Percentiles rank a stretch among this genome's conserved stretches.
These are phyloP conservation scores for Capsicum baccatum DNA, from an alignment of 257 asterid genomes.

Conservation along the genomic window DNA sequence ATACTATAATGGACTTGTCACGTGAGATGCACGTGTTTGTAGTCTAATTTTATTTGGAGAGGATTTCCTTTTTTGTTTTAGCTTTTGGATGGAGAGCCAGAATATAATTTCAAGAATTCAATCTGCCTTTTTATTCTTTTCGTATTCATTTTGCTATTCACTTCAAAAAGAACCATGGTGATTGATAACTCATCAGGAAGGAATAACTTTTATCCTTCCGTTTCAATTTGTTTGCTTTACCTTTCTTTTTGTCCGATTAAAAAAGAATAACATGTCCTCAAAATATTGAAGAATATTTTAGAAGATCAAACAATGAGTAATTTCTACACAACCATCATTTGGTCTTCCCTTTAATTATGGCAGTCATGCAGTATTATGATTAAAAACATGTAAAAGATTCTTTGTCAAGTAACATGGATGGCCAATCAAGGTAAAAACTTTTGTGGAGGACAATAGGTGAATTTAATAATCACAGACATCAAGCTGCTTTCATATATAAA, in stretches of 20 bases:
- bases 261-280: neutral
- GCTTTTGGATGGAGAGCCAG: constrained; percentile 14
- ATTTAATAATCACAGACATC: neutral
- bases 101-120: neutral
- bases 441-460: neutral
- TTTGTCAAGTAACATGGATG: neutral
- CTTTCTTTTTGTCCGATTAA: neutral
- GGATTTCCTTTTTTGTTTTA: neutral
- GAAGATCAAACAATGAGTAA: too few relatives aligned
- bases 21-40: constrained; percentile 24
- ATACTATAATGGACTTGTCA: neutral
- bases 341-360: too few relatives aligned
- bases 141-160: neutral
- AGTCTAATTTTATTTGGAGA: neutral
- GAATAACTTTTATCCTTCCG: neutral
- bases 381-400: neutral
- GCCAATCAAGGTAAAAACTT: neutral
- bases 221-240: neutral
- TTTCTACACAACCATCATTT: too few relatives aligned
- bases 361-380: neutral
- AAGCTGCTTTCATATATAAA: neutral
- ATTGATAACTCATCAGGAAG: neutral
- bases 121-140: neutral
- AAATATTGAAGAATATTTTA: too few relatives aligned
- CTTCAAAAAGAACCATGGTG: neutral